These are phyloP conservation scores for Clathrospora elynae DNA, from an alignment of 2,329 filamentous ascomycete species.

Conservation along the genomic window DNA sequence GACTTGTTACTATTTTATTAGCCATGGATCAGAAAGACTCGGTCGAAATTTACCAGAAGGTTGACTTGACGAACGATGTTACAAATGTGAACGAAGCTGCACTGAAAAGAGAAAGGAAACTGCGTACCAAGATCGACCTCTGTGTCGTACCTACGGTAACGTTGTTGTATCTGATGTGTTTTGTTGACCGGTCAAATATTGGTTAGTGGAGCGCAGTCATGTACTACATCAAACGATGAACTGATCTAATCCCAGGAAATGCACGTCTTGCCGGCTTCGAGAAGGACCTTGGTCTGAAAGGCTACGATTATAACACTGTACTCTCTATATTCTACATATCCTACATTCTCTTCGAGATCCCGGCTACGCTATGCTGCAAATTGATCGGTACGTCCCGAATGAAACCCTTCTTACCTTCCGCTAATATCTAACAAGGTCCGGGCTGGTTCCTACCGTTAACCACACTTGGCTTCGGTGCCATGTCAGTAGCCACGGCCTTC, in stretches of 20 bases:
- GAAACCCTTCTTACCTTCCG: neutral
- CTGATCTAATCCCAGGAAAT: conserved; percentile 57
- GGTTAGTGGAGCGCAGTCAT: conserved; percentile 52
- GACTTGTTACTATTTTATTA: neutral
- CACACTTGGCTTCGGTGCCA: conserved; percentile 64
- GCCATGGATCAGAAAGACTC: conserved; percentile 15
- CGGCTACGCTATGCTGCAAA: conserved; percentile 70
- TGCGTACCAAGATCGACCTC: conserved; percentile 66
- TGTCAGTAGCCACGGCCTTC: conserved; percentile 67
- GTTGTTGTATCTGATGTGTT: conserved; percentile 70
- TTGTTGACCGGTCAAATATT: conserved; percentile 72
- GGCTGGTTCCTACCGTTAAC: conserved; percentile 70
- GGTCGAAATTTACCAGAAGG: conserved; percentile 5
- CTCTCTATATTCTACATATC: conserved; percentile 72
- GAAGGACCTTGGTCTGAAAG: conserved; percentile 61
- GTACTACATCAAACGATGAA: neutral
- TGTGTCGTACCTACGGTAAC: conserved; percentile 66
- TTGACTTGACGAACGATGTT: conserved; percentile 12
- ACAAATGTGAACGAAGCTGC: conserved; percentile 56
- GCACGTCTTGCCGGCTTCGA: conserved; percentile 68
- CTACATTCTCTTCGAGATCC: conserved; percentile 74
- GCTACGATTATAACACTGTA: conserved; percentile 69
- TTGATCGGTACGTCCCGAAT: conserved; percentile 54
- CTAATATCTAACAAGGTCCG: conserved; percentile 50
- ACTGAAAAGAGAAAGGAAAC: conserved; percentile 56